Conservation (phyloP, 2,329 filamentous ascomycete genomes). For the Tolypocladium inflatum region DNA sequence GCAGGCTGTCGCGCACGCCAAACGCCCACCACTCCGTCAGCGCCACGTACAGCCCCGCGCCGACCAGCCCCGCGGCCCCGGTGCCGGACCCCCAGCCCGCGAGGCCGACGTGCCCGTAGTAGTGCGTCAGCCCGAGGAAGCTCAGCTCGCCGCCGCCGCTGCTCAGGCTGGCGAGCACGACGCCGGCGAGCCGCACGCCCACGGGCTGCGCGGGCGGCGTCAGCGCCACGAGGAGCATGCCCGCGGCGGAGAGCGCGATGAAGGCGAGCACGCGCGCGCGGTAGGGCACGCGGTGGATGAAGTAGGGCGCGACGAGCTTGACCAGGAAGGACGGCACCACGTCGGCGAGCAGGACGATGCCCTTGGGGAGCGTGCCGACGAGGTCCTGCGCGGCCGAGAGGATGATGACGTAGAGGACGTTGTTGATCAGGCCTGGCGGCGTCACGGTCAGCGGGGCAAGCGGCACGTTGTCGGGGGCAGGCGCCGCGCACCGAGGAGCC, state of each 20-base stretch:
- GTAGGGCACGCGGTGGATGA: slow-evolving; percentile 84
- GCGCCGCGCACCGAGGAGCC: slow-evolving; percentile 68
- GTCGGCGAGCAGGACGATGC: slow-evolving; percentile 84
- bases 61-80: slow-evolving; percentile 77
- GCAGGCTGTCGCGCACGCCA: slow-evolving; percentile 61
- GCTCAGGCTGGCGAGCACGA: slow-evolving; percentile 75
- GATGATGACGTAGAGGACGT: slow-evolving; percentile 95
- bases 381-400: slow-evolving; percentile 92
- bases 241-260: slow-evolving; percentile 63
- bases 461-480: neutral
- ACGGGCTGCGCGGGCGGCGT: slow-evolving; percentile 60
- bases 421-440: slow-evolving; percentile 59
- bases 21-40: slow-evolving; percentile 74
- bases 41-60: slow-evolving; percentile 79
- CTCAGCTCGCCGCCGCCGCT: slow-evolving; percentile 83
- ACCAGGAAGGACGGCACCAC: slow-evolving; percentile 82
- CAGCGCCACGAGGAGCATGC: slow-evolving; percentile 83
- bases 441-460: slow-evolving; percentile 3
- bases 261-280: slow-evolving; percentile 63
- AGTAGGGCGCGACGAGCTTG: slow-evolving; percentile 86
- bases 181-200: slow-evolving; percentile 67
- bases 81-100: slow-evolving; percentile 91
- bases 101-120: slow-evolving; percentile 78
- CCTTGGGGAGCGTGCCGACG: slow-evolving; percentile 86
- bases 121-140: slow-evolving; percentile 86